phyloP scores from a whole-genome alignment of 768 basidiomycete species.

The Crepidotus variabilis region DNA sequence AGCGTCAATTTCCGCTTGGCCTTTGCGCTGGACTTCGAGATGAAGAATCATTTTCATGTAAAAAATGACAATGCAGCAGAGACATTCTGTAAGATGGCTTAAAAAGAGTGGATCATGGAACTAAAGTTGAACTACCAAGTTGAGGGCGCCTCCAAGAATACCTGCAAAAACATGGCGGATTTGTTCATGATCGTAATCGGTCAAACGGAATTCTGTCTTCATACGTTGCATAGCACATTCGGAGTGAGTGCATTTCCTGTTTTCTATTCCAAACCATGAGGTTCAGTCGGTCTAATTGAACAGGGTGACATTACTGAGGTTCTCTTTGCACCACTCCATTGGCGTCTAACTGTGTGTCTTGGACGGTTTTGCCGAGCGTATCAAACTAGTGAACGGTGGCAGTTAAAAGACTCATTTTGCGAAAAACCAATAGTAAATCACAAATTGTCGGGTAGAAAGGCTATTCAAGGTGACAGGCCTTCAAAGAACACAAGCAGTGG shows the following conservation, averaged over 20 bases:
- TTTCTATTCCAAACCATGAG: not conserved
- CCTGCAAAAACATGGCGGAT: not conserved
- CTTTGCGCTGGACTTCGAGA: constrained; percentile 43
- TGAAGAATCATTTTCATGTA: constrained; percentile 44
- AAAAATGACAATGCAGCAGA: constrained; percentile 39
- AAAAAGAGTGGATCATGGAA: not conserved
- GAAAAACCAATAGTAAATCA: no score
- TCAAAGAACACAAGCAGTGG: no score
- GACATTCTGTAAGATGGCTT: constrained; percentile 23
- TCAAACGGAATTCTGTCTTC: not conserved
- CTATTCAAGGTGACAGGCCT: no score
- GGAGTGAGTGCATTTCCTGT: not conserved
- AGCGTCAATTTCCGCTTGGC: constrained; percentile 25
- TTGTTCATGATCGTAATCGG: not conserved
- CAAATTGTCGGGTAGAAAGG: no score
- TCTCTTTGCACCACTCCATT: constrained; percentile 36
- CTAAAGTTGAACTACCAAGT: not conserved
- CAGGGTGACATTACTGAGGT: constrained; percentile 25
- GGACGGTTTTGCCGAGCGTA: no score
- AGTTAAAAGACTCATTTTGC: no score
- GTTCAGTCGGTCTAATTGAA: not conserved
- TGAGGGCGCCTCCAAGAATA: not conserved
- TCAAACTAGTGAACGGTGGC: no score
- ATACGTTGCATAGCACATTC: not conserved
- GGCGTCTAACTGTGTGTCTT: constrained; percentile 11